Base-by-base conservation (phyloP, 306 rosid species). In the Psophocarpus tetragonolobus region DNA sequence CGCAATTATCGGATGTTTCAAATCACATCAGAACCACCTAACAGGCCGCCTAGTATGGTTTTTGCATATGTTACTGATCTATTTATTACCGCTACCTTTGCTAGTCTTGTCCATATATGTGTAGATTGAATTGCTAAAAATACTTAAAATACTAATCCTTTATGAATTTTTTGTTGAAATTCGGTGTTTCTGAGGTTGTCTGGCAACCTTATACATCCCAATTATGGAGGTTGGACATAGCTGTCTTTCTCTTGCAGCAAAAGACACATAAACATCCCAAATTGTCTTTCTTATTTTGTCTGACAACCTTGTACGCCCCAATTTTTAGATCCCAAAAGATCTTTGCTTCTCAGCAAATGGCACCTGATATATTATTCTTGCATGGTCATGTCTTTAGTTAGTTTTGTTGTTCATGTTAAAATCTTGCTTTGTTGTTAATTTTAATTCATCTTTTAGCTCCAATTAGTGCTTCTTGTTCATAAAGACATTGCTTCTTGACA, bases 11-110 rank as follows among this genome's bases (percentile, higher is more conserved):
- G 29, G 45, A 81, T 79, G 85, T 93, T 91, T 85, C 89, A 78
- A 5, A 89, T 91, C 84, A 67, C 89, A 68, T 27, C 91, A 75
- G 97, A 93, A 84, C 90, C 98, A 48, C 98, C 97, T 33, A 87
- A 38, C 81, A 88, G 82, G 85, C 98, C 98, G 68, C 89, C 88
- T 1, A 93, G 98, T 93, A 93, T 84, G 88, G 41, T 76, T 87
- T 45, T 69, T 70, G 69, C 33, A 29, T 60, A 30, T 80, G 51
- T 65, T 77, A 57, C 56, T 17, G 44, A 76, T 62, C 20, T 41
- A 39, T 44, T 78, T 74, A 38, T 66, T 44, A 3, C 18, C 2
- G 10, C 13, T 3, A 3, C 57, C 6, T 39, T 54, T 45, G 6
- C 23, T 20, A 53, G 68, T 30, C 53, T 10, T 68, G 42, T 63